Percentiles rank a stretch among this genome's conserved stretches.
phyloP scores from a whole-genome alignment of 495 filamentous ascomycete species.

The Echria macrotheca region DNA sequence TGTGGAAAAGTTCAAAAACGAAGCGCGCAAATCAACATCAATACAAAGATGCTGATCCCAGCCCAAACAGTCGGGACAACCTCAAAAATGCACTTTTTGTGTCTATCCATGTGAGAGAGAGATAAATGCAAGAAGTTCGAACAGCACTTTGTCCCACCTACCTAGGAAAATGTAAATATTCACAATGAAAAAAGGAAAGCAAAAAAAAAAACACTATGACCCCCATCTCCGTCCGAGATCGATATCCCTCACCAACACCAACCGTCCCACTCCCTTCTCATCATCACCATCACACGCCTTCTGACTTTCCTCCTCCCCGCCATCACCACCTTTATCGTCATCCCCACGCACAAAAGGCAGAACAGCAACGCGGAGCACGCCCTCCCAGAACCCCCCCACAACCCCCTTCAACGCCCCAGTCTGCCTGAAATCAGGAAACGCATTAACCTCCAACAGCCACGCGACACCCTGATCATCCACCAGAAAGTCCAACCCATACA shows the following conservation, averaged over 20 bases:
- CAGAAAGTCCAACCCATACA: conserved; percentile 88
- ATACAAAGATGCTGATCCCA: too few species aligned
- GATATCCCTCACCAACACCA: conserved; percentile 30
- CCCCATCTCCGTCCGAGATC: conserved; percentile 30
- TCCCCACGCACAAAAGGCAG: conserved; percentile 25
- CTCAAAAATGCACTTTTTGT: too few species aligned
- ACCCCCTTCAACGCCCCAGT: conserved; percentile 69
- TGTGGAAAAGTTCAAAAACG: too few species aligned
- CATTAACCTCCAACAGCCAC: conserved; percentile 89
- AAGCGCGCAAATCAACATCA: too few species aligned
- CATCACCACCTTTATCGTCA: conserved; percentile 6
- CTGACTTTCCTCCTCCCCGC: conserved; percentile 22
- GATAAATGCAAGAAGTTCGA: too few species aligned
- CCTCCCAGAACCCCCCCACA: conserved; percentile 70
- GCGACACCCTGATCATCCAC: conserved; percentile 59
- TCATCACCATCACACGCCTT: neutral
- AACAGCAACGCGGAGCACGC: conserved; percentile 61
- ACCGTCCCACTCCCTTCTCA: conserved; percentile 17
- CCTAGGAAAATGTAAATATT: too few species aligned
- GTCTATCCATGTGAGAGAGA: too few species aligned
- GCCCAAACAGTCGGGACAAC: too few species aligned
- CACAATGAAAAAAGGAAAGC: too few species aligned
- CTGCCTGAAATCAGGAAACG: conserved; percentile 92
- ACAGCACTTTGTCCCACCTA: too few species aligned
- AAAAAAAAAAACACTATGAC: too few species aligned